phyloP scores from a whole-genome alignment of 2,329 filamentous ascomycete species.

The Aspergillus persii region DNA sequence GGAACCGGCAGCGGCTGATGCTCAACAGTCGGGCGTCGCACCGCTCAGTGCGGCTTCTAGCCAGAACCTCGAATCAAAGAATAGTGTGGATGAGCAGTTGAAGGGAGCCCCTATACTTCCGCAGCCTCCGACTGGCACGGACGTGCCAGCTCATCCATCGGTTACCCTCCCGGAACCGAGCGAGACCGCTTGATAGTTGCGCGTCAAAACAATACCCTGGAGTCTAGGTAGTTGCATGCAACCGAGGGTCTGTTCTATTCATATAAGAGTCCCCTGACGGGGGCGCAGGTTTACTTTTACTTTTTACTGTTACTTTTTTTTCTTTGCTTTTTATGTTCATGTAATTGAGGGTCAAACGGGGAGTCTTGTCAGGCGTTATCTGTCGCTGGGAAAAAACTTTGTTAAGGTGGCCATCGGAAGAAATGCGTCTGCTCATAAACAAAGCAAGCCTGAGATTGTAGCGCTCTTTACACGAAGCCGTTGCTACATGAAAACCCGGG shows the following conservation, averaged over 20 bases:
- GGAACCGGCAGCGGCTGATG: neutral
- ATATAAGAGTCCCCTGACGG: conserved; percentile 6
- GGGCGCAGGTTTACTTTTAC: neutral
- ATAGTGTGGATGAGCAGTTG: neutral
- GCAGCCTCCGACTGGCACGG: neutral
- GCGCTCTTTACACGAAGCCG: neutral
- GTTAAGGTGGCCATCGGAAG: neutral
- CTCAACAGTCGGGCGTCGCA: neutral
- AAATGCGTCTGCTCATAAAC: neutral
- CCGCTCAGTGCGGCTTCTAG: neutral
- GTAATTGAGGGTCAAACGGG: conserved; percentile 3
- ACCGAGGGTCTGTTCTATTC: neutral
- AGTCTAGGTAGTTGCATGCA: neutral
- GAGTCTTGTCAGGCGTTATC: conserved; percentile 4
- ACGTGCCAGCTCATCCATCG: neutral
- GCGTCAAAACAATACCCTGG: neutral
- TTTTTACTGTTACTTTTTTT: neutral
- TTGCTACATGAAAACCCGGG: neutral
- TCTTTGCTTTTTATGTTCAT: conserved; percentile 1
- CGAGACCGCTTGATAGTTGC: neutral
- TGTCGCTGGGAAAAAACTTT: conserved; percentile 1
- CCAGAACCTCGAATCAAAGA: neutral
- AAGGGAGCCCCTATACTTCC: neutral
- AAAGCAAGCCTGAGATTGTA: neutral
- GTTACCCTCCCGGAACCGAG: neutral